Base-by-base conservation (phyloP, 306 rosid genomes). In the Quercus variabilis region DNA sequence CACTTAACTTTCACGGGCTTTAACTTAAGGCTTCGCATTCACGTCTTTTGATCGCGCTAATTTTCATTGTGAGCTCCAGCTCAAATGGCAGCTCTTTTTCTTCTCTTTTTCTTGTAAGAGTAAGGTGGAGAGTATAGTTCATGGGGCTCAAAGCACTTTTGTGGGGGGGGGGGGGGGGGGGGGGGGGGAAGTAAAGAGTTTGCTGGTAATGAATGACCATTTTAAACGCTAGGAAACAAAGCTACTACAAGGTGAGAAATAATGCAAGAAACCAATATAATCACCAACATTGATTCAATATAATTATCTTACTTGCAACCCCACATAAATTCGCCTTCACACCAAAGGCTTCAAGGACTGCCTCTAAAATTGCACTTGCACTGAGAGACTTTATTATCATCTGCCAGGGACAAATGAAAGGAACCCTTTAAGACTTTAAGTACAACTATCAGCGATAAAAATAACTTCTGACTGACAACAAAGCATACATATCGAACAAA, bases 401-500 rank as follows among this genome's bases (percentile, higher is more conserved):
- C 97, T 95, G 98, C 78, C 83, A 82, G 74, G 63, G 60, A 84
- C 26, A 38, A n/a, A 80, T 4, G 68, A 74, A 77, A 55, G 52
- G 30, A 77, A 78, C 69, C 70, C 46, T 41, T 41, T 65, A 55
- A 68, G 26, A 65, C 46, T 41, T 41, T 65, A 55, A 68, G 26
- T 70, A 72, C 46, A 8, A 41, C n/a, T 51, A 77, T 23, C 31
- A 69, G 54, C 30, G 68, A 55, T 60, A 62, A 43, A 43, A 41
- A 41, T 41, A 35, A 55, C 17, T 33, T 43, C 52, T 12, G 76
- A 69, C 86, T 35, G 74, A 80, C 59, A 78, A 81, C 49, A 87
- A 75, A 85, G 76, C 95, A 83, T 93, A 93, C 97, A 93, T 93
- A 93, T 87, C 93, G 97, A 83, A 93, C 94, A 78, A 96, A 96